Evolutionary conservation across 78 protist genomes (phyloP), one percentile per base, ranked within the genome.

Genomic region (Goniomonas avonlea): DNA sequence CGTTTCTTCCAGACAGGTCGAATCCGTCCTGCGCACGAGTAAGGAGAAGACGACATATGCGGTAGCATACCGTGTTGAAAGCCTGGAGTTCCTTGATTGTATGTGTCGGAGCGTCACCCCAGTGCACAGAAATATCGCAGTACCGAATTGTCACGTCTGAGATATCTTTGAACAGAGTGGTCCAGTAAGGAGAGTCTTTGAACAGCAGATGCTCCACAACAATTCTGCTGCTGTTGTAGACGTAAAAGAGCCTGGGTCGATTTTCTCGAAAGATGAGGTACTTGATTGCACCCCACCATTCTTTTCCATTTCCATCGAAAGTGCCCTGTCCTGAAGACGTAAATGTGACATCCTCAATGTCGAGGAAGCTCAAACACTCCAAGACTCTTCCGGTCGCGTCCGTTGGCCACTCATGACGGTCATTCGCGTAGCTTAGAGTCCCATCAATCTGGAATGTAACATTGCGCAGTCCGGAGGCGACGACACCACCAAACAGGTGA

Each of bases 231-330:
- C 55, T 17, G 58, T 60, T 23, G 45, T 70, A 29, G 47, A 86
- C 13, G 59, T 68, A 37, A 2, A 86, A 32, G 61, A 86, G 77
- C 74, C 66, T 38, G 25, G 90, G 90, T 47, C 90, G 53, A 69
- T 81, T 77, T 53, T 86, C 85, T n/a, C 47, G 65, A 11, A 43
- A 69, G 32, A 61, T 53, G 29, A 41, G 73, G 66, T 81, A 81
- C 20, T 71, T 74, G 45, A 81, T 29, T 29, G 69, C 77, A 15
- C 86, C 90, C 90, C 90, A 86, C 90, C 90, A 86, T 21, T 35
- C 77, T 15, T 41, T 76, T 13, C 90, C 90, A 18, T 81, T 35
- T 23, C 90, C 90, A 56, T 86, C 60, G n/a, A 86, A 20, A 13
- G 38, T 7, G 17, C 85, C 85, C 18, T 2, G 11, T 20, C 71